phyloP scores from a whole-genome alignment of 345 rosid genomes.

The Populus alba region DNA sequence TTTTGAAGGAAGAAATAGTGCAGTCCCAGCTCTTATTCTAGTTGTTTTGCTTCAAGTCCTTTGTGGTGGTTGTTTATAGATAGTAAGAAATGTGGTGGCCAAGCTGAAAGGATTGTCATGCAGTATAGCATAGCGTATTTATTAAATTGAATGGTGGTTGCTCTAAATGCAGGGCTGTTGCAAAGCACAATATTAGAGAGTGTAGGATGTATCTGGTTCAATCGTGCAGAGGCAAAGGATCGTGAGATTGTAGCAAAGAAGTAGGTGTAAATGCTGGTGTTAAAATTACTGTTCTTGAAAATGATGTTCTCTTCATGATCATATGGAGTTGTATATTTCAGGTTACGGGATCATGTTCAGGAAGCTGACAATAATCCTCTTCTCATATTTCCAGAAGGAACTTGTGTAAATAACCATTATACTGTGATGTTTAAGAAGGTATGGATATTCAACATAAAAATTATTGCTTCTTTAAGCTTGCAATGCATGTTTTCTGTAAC shows the following conservation, averaged over 20 bases:
- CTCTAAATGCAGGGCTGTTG: slow-evolving; percentile 58
- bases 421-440: slow-evolving; percentile 99
- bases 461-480: background rate
- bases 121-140: background rate
- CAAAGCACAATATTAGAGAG: slow-evolving; percentile 98
- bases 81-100: background rate
- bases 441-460: background rate
- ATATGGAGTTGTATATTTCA: slow-evolving; percentile 38
- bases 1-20: background rate
- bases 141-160: background rate
- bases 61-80: background rate
- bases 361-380: slow-evolving; percentile 92
- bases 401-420: slow-evolving; percentile 93
- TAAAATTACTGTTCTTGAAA: background rate
- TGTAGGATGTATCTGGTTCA: slow-evolving; percentile 96
- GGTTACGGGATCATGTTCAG: slow-evolving; percentile 87
- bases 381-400: slow-evolving; percentile 98
- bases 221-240: slow-evolving; percentile 92
- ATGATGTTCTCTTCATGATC: slow-evolving; percentile 14
- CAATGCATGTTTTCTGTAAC: slow-evolving; percentile 5
- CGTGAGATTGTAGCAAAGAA: slow-evolving; percentile 93
- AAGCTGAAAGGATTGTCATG: background rate
- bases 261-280: slow-evolving; percentile 40
- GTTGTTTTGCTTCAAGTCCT: background rate
- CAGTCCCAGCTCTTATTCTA: background rate